A percentile compares a stretch with the other conserved stretches of the same genome.
phyloP scores from a whole-genome alignment of 768 basidiomycete genomes.

The Leccinellum luteum region DNA sequence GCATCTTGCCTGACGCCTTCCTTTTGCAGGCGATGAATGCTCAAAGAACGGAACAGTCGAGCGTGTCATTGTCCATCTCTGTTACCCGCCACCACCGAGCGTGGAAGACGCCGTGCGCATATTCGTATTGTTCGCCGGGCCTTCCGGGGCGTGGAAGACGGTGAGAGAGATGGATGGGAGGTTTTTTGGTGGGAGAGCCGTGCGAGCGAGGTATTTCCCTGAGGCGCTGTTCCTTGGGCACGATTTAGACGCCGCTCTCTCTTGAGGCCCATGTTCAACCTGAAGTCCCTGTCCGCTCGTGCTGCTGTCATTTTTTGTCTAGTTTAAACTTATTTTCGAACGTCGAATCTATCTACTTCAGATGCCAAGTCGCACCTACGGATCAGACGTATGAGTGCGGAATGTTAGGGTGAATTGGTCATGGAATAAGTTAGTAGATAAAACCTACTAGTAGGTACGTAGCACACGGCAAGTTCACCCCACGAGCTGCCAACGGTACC shows the following conservation, averaged over 20 bases:
- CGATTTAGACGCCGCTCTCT: constrained; percentile 45
- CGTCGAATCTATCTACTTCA: background rate
- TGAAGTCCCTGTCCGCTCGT: background rate
- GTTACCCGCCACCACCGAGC: constrained; percentile 61
- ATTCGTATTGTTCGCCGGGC: constrained; percentile 88
- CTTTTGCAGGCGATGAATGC: constrained; percentile 75
- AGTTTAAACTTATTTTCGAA: background rate
- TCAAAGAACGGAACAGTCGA: constrained; percentile 91
- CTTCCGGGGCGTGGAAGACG: constrained; percentile 94
- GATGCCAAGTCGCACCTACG: background rate
- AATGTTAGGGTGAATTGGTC: too few species aligned
- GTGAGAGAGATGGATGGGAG: constrained; percentile 91
- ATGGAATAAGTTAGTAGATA: too few species aligned
- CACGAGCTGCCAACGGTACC: background rate
- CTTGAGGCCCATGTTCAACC: constrained; percentile 5
- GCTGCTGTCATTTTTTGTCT: background rate
- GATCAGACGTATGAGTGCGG: too few species aligned
- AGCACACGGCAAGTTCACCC: background rate
- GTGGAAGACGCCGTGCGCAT: constrained; percentile 86
- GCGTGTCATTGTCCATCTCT: constrained; percentile 79
- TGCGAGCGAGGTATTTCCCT: constrained; percentile 79
- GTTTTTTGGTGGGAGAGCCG: constrained; percentile 84
- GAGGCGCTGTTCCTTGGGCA: constrained; percentile 52
- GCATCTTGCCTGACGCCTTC: background rate
- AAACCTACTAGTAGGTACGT: too few species aligned